Conservation (phyloP, 306 rosid genomes). For the Quercus ilex region DNA sequence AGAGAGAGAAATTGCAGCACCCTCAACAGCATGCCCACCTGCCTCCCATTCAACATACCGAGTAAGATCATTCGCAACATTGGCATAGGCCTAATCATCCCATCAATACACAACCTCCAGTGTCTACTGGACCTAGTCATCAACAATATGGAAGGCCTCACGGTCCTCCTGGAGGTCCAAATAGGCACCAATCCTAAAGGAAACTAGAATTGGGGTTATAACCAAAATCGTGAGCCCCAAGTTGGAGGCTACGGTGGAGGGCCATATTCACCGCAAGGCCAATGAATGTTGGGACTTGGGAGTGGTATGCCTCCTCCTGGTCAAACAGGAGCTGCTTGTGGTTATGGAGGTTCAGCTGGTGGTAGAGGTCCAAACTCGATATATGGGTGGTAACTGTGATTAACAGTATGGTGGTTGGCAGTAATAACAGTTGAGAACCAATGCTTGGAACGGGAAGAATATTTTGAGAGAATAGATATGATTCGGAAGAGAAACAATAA, state of each 20-base stretch:
- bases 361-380: constrained; percentile 40
- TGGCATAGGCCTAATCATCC: constrained; percentile 43
- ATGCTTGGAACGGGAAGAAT: neutral
- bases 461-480: neutral
- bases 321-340: constrained; percentile 49
- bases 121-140: constrained; percentile 46
- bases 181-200: constrained; percentile 44
- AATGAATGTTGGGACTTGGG: constrained; percentile 36
- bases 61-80: constrained; percentile 36
- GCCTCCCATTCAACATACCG: constrained; percentile 48
- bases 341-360: constrained; percentile 50
- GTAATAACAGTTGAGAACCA: constrained; percentile 13
- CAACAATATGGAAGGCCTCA: constrained; percentile 46
- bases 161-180: constrained; percentile 49
- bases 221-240: constrained; percentile 42
- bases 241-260: constrained; percentile 47
- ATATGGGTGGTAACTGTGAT: constrained; percentile 41
- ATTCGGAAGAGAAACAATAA: neutral
- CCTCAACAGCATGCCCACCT: constrained; percentile 45
- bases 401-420: constrained; percentile 53
- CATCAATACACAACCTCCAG: constrained; percentile 39
- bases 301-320: constrained; percentile 53
- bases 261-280: constrained; percentile 63
- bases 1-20: constrained; percentile 54
- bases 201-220: constrained; percentile 42